Evolutionary conservation across 306 rosid genomes (phyloP), one percentile per base, ranked within the genome.

Genomic region (Pueraria montana): DNA sequence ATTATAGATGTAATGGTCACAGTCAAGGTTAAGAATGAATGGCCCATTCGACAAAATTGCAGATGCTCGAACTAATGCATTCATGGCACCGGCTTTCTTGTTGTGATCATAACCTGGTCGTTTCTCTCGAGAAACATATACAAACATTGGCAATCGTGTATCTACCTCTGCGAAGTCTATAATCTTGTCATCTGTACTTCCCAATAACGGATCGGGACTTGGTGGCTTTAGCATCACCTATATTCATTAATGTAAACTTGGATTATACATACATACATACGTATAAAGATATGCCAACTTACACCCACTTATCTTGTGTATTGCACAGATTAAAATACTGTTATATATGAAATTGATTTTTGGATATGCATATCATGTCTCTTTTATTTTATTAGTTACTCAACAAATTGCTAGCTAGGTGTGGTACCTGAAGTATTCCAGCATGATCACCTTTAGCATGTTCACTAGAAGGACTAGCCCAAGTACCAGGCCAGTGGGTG

Each of bases 351-450:
- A n/a, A 30, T 30, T 30, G 34, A 3, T 30, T 30, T 2, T 30
- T 30, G 34, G 34, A 30, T 30, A 30, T 30, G 4, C 34, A 30
- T 0, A 30, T 30, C 34, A 30, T 36, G 4, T 36, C 8, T 27
- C 32, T 36, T 36, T 36, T 36, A 6, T 36, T 36, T 36, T 36
- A 36, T 36, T 36, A 6, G 40, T 36, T 36, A 36, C 40, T 36
- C 8, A 36, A 36, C 4, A 36, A 36, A 36, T 30, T 30, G 3
- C 34, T 30, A 30, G 34, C 4, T 30, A 30, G 34, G 34, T 30
- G 59, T 55, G 62, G 27, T 55, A 55, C 62, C 30, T 56, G 63
- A 56, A 56, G 63, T 56, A 56, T 56, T 56, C 63, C 63, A 9
- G 63, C 63, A 56, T 56, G 63, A 56, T 56, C 63, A 56, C 63